These are phyloP conservation scores for Coprinopsis marcescibilis DNA, from an alignment of 768 basidiomycete species.

Conservation along the genomic window DNA sequence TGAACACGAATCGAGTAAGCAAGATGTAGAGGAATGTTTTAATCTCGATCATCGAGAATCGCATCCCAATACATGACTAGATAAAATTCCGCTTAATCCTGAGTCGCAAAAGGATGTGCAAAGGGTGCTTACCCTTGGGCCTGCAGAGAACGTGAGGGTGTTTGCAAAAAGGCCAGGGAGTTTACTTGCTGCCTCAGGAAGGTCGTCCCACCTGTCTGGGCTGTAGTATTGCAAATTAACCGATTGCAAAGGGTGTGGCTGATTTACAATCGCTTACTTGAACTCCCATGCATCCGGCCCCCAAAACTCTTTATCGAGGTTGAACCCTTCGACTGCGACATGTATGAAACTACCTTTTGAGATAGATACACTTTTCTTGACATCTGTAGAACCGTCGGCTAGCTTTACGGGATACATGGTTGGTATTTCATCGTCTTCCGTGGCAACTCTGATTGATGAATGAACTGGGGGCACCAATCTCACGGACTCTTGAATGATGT, in stretches of 20 bases:
- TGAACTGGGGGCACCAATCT: constrained; percentile 80
- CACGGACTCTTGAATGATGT: constrained; percentile 68
- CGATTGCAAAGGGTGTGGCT: neutral
- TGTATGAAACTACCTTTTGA: constrained; percentile 72
- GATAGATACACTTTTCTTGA: constrained; percentile 41
- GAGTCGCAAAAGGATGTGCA: constrained; percentile 5
- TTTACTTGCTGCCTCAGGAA: constrained; percentile 62
- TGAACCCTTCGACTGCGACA: constrained; percentile 75
- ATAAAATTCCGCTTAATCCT: neutral
- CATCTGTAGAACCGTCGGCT: constrained; percentile 39
- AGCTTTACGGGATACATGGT: constrained; percentile 56
- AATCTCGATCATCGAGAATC: constrained; percentile 80
- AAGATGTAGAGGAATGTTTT: constrained; percentile 72
- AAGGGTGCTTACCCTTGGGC: constrained; percentile 43
- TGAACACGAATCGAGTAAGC: constrained; percentile 60
- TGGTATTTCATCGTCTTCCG: constrained; percentile 72
- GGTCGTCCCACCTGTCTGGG: constrained; percentile 75
- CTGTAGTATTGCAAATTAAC: constrained; percentile 27
- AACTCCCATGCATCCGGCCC: constrained; percentile 80
- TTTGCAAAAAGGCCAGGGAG: constrained; percentile 70
- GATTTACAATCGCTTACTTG: constrained; percentile 39
- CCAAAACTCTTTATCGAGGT: constrained; percentile 73
- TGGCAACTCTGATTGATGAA: constrained; percentile 75
- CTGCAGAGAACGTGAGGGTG: constrained; percentile 72
- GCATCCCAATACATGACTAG: constrained; percentile 79